A percentile compares a stretch with the other conserved stretches of the same genome.
Conservation (phyloP, 1,284 basidiomycete species). For the Lignosus rhinocerotis region DNA sequence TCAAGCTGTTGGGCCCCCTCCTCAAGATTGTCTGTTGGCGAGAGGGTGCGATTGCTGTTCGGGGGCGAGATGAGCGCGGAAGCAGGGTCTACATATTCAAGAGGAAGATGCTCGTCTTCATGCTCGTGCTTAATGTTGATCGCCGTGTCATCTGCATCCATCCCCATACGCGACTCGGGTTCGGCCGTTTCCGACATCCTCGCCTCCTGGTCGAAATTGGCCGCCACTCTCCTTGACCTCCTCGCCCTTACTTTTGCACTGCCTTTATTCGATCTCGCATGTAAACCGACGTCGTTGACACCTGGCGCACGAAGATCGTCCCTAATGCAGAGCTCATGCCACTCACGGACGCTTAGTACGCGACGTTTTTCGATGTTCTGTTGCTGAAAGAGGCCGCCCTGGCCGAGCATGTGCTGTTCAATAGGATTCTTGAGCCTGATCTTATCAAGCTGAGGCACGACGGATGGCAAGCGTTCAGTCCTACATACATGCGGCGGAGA, state of each 20-base stretch:
- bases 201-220: constrained; percentile 2
- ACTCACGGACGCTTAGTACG: constrained; percentile 81
- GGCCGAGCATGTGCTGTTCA: constrained; percentile 88
- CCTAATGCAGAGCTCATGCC: constrained; percentile 79
- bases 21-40: constrained; percentile 14
- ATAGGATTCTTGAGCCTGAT: constrained; percentile 86
- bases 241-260: constrained; percentile 27
- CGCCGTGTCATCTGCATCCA: constrained; percentile 22
- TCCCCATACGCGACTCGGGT: not conserved
- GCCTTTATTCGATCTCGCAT: constrained; percentile 42
- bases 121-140: constrained; percentile 37
- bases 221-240: constrained; percentile 27
- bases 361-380: constrained; percentile 90
- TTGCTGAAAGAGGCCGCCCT: constrained; percentile 85
- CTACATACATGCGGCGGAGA: constrained; percentile 40
- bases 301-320: constrained; percentile 70
- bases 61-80: constrained; percentile 27
- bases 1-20: constrained; percentile 35
- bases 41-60: constrained; percentile 20
- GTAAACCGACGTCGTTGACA: constrained; percentile 64
- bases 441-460: constrained; percentile 65
- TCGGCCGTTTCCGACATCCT: not conserved
- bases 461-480: constrained; percentile 69
- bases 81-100: constrained; percentile 13
- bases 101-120: constrained; percentile 28